These are phyloP conservation scores for Dentipellis fragilis DNA, from an alignment of 768 basidiomycete genomes.

Conservation along the genomic window DNA sequence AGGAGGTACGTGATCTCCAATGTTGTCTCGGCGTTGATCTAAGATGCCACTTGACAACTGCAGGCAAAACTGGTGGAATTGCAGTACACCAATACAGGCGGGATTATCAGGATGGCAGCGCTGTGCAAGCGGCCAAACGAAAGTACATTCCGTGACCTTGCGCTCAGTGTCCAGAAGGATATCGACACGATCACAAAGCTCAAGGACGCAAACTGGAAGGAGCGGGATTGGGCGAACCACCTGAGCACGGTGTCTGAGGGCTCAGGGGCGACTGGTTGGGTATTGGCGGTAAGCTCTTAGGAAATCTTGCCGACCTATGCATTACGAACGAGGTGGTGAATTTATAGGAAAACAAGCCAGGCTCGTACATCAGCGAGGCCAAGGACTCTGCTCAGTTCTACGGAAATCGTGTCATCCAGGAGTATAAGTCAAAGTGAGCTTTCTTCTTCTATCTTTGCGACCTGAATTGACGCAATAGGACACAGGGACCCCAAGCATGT, in stretches of 20 bases:
- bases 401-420: conserved; percentile 82
- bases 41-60: background rate
- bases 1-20: conserved; percentile 50
- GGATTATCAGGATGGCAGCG: conserved; percentile 55
- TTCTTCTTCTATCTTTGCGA: background rate
- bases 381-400: conserved; percentile 86
- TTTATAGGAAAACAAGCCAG: conserved; percentile 63
- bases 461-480: background rate
- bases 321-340: background rate
- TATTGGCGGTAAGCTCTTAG: conserved; percentile 56
- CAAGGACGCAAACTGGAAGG: conserved; percentile 74
- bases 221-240: conserved; percentile 76
- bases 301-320: background rate
- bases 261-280: conserved; percentile 78
- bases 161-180: conserved; percentile 59
- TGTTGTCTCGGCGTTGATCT: background rate
- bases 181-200: conserved; percentile 71
- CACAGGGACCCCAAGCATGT: conserved; percentile 77
- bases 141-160: conserved; percentile 41
- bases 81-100: conserved; percentile 59
- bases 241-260: conserved; percentile 78
- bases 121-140: conserved; percentile 75
- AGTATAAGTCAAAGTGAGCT: conserved; percentile 80
- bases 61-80: conserved; percentile 64
- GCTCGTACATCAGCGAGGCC: conserved; percentile 65